Conservation (phyloP, 352 stramenopile species). For the Thalassiosira pacifica region DNA sequence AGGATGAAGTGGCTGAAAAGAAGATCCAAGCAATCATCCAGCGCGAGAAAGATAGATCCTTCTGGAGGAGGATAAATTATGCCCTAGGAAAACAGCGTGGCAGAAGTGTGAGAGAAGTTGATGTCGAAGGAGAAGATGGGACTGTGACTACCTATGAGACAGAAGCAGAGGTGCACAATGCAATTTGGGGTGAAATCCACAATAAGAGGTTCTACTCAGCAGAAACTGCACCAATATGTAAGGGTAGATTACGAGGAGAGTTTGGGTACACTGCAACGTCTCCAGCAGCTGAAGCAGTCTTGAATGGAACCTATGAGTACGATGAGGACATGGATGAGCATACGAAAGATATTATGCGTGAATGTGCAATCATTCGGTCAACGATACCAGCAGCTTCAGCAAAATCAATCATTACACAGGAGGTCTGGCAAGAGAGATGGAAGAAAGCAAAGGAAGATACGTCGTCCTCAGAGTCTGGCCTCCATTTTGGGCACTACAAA, state of each 20-base stretch:
- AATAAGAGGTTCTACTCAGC: conserved; percentile 24
- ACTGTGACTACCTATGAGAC: no score
- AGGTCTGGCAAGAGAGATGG: conserved; percentile 39
- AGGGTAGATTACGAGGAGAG: conserved; percentile 11
- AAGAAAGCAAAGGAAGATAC: conserved; percentile 48
- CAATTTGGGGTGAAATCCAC: neutral
- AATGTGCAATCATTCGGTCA: neutral
- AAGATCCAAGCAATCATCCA: conserved; percentile 11
- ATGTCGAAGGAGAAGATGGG: no score
- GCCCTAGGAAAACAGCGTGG: neutral
- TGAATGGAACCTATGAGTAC: conserved; percentile 11
- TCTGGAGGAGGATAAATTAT: neutral
- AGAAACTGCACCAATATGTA: conserved; percentile 43
- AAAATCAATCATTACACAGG: no score
- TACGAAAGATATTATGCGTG: conserved; percentile 9
- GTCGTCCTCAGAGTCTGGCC: conserved; percentile 50
- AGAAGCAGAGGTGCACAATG: neutral
- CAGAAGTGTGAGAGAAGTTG: neutral
- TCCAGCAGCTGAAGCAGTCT: conserved; percentile 1
- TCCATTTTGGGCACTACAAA: conserved; percentile 64
- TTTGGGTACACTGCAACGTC: conserved; percentile 43
- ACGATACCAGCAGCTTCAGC: no score
- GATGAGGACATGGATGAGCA: conserved; percentile 14
- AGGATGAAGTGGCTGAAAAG: neutral
- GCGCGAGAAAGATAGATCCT: neutral